Conservation (phyloP, 805 yeast species). For the Barnettozyma wickerhamii region DNA sequence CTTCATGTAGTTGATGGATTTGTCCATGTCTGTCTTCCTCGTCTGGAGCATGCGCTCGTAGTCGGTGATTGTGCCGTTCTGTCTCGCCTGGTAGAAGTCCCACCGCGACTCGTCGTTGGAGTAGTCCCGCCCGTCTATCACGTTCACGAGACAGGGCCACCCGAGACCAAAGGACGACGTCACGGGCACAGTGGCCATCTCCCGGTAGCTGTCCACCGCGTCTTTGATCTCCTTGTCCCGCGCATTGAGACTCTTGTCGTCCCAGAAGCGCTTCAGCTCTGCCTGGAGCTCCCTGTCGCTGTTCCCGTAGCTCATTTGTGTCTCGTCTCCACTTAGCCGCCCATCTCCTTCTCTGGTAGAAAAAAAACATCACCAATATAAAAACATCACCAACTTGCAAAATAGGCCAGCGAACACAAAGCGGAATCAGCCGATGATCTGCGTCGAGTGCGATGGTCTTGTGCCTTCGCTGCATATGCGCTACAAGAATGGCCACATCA, state of each 20-base stretch:
- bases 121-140: slow-evolving; percentile 48
- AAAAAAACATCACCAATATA: background rate
- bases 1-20: slow-evolving; percentile 34
- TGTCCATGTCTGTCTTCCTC: slow-evolving; percentile 44
- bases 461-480: slow-evolving; percentile 62
- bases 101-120: slow-evolving; percentile 51
- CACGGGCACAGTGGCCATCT: slow-evolving; percentile 29
- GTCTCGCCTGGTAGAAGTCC: slow-evolving; percentile 39
- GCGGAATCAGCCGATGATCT: too few relatives aligned
- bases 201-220: slow-evolving; percentile 18
- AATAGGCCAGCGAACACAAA: background rate
- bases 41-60: slow-evolving; percentile 38
- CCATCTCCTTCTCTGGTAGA: too few relatives aligned
- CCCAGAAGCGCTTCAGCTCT: too few relatives aligned
- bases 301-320: background rate
- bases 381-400: background rate
- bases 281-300: too few relatives aligned
- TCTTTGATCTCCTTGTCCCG: slow-evolving; percentile 27
- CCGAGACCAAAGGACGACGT: slow-evolving; percentile 43
- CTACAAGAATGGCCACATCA: slow-evolving; percentile 75
- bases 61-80: slow-evolving; percentile 31
- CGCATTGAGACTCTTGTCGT: slow-evolving; percentile 19
- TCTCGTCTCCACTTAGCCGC: too few relatives aligned
- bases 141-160: slow-evolving; percentile 42
- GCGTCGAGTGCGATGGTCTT: slow-evolving; percentile 79